Conservation (phyloP, 2,329 filamentous ascomycete species). For the Monosporascus sp. region DNA sequence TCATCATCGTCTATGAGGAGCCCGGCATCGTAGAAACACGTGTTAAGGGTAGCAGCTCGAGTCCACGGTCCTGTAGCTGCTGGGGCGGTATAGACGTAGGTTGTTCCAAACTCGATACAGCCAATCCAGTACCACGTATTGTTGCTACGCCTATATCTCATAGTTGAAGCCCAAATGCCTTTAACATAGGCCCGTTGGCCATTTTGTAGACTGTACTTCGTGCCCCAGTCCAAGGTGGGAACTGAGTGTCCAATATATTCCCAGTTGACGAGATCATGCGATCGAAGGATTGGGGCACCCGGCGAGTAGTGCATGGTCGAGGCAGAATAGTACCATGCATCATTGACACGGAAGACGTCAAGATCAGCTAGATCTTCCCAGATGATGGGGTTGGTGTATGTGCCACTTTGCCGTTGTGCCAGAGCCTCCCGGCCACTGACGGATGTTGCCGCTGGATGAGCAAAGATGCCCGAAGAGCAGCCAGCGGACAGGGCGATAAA, state of each 20-base stretch:
- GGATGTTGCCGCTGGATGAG: no score
- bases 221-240: conserved; percentile 17
- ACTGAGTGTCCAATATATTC: conserved; percentile 31
- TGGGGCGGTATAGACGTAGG: conserved; percentile 48
- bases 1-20: conserved; percentile 54
- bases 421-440: no score
- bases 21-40: conserved; percentile 54
- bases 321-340: conserved; percentile 41
- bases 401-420: neutral
- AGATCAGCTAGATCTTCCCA: conserved; percentile 47
- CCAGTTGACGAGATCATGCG: conserved; percentile 45
- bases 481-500: no score
- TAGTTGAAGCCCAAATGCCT: conserved; percentile 18
- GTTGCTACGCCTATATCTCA: conserved; percentile 16
- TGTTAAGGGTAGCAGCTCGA: conserved; percentile 26
- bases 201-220: conserved; percentile 10
- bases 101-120: conserved; percentile 44
- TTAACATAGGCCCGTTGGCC: conserved; percentile 14
- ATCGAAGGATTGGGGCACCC: conserved; percentile 44
- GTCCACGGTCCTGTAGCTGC: conserved; percentile 39
- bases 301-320: conserved; percentile 46
- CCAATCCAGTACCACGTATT: conserved; percentile 39
- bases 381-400: conserved; percentile 42
- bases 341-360: conserved; percentile 37
- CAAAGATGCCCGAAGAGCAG: no score